Evolutionary conservation across 2,329 filamentous ascomycete genomes (phyloP).

Genomic region (Venturia effusa): DNA sequence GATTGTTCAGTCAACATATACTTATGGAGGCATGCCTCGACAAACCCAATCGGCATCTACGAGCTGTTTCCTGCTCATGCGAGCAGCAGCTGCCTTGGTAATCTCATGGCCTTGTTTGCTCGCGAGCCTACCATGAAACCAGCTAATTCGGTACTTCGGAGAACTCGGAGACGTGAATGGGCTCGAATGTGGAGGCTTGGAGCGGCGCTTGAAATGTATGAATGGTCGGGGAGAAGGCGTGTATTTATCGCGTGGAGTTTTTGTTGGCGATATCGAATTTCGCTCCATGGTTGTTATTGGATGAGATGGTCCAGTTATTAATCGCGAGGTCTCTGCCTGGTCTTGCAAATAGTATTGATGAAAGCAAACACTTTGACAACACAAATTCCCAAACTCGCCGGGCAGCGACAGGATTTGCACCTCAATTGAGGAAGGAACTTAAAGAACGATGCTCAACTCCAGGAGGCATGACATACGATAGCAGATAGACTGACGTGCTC

Average conservation of each 20-base stretch:
- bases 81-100: neutral
- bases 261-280: neutral
- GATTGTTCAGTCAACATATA: neutral
- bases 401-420: neutral
- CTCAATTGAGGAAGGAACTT: neutral
- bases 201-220: neutral
- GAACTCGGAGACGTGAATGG: neutral
- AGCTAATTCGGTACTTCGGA: neutral
- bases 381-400: neutral
- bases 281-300: neutral
- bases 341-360: neutral
- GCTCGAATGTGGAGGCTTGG: neutral
- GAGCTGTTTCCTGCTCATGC: neutral
- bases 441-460: neutral
- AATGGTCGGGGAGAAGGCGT: neutral
- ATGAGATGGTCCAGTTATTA: neutral
- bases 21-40: neutral
- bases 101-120: neutral
- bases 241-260: neutral
- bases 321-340: neutral
- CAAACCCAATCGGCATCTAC: neutral
- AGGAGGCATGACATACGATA: neutral
- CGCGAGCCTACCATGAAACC: neutral
- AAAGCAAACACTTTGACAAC: neutral
- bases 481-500: neutral